Percentiles rank a stretch among this genome's conserved stretches.
phyloP scores from a whole-genome alignment of 2,329 filamentous ascomycete genomes.

The Bipolaris sorokiniana region DNA sequence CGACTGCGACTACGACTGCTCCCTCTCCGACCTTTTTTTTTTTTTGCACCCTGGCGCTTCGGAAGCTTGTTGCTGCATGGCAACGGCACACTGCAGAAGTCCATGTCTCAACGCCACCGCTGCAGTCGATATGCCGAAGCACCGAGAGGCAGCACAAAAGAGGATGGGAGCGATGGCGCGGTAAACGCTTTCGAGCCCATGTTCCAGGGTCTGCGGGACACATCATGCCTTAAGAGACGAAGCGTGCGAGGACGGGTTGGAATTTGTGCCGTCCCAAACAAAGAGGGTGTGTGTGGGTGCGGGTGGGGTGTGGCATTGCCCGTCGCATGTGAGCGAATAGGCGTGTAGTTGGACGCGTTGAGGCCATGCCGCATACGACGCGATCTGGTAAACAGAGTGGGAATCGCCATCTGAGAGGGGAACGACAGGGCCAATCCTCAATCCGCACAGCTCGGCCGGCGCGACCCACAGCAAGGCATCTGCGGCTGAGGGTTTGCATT shows the following conservation, averaged over 20 bases:
- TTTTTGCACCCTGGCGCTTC: constrained; percentile 22
- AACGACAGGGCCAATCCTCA: constrained; percentile 23
- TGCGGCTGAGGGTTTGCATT: constrained; percentile 44
- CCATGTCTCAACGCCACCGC: constrained; percentile 3
- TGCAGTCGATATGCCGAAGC: background rate
- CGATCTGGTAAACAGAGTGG: constrained; percentile 29
- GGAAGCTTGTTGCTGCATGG: constrained; percentile 32
- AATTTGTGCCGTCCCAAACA: constrained; percentile 12
- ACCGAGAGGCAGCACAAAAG: constrained; percentile 27
- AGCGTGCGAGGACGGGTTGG: constrained; percentile 17
- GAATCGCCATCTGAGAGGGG: constrained; percentile 11
- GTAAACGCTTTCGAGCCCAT: constrained; percentile 27
- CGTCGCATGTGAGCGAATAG: constrained; percentile 16
- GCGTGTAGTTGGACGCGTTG: constrained; percentile 27
- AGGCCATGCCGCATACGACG: constrained; percentile 26
- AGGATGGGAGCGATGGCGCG: constrained; percentile 17
- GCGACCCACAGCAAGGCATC: constrained; percentile 23
- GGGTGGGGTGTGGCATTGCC: constrained; percentile 7
- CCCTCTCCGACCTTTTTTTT: constrained; percentile 7
- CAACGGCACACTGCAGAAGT: constrained; percentile 31
- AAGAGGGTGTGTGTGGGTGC: constrained; percentile 10
- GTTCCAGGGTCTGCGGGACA: constrained; percentile 28
- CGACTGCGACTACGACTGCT: background rate
- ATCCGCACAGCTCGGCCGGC: constrained; percentile 19
- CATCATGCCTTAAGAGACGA: no score